Conservation (phyloP, 345 rosid genomes). For the Draba incana region DNA sequence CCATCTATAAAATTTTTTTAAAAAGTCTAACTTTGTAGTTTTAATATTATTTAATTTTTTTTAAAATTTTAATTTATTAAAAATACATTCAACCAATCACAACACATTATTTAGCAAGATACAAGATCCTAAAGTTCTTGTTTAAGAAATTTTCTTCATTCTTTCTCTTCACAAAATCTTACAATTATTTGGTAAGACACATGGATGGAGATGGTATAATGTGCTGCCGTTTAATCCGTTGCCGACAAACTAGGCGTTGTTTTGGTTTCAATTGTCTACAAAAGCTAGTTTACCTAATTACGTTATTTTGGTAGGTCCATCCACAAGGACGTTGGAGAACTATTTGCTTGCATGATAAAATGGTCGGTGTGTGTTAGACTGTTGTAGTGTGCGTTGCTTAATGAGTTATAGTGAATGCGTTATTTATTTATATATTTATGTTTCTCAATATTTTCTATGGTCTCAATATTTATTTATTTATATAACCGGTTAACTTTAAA, state of each 20-base stretch:
- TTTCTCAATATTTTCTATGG: background rate
- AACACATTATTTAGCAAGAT: too few species aligned
- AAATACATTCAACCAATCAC: too few species aligned
- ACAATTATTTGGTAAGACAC: too few species aligned
- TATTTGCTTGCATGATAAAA: slow-evolving; percentile 15
- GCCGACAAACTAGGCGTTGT: slow-evolving; percentile 39
- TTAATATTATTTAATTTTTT: too few species aligned
- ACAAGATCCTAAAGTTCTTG: too few species aligned
- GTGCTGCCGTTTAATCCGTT: slow-evolving; percentile 35
- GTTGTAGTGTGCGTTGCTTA: slow-evolving; percentile 6
- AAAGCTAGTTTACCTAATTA: slow-evolving; percentile 29
- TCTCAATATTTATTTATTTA: too few species aligned
- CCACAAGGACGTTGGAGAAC: slow-evolving; percentile 4
- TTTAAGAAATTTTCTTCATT: too few species aligned
- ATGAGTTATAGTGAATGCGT: slow-evolving; percentile 4
- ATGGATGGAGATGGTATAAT: too few species aligned
- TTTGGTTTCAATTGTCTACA: slow-evolving; percentile 16
- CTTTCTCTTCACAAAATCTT: too few species aligned
- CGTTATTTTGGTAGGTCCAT: slow-evolving; percentile 33
- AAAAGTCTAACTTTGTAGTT: too few species aligned
- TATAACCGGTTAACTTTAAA: slow-evolving; percentile 9
- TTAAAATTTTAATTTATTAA: too few species aligned
- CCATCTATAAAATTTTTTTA: too few species aligned
- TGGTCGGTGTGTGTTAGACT: slow-evolving; percentile 35
- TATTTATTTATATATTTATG: background rate